Base-by-base conservation (phyloP, 1,284 basidiomycete genomes). In the Anthracocystis walkeri region DNA sequence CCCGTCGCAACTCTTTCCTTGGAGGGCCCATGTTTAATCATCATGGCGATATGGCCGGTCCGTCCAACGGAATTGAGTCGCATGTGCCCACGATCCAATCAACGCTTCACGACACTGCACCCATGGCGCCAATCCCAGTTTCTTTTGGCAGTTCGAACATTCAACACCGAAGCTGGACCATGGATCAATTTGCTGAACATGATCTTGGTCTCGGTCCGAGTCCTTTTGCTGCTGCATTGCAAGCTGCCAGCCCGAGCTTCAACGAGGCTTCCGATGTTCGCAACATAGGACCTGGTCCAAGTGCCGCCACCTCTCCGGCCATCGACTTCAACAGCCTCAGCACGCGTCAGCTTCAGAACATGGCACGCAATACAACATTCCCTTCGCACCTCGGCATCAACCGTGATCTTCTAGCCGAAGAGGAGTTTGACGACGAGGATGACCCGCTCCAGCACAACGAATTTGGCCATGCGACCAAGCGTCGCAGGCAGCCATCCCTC, bases 341-440 rank as follows among this genome's bases (percentile, higher is more conserved):
- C 40, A 81, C 80, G 12, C 58, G 68, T 23, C 79, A 81, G 59
- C 69, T 81, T 12, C 80, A 81, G 64, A 66, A 61, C 18, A 40
- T 80, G 20, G 80, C 80, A 12, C 62, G 75, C 35, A 64, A 74
- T 14, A 55, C 67, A 6, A 70, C 67, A 0, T 80, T 81, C 50
- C 76, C 78, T 3, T 73, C 70, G 48, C 61, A 70, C 27, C 78
- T 75, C 40, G 80, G 79, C 62, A 78, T 80, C 59, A 70, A 65
- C 18, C 69, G 67, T 14, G 61, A 70, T 46, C 55, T 70, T 3
- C 62, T 71, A 7, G 67, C 65, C 41, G 58, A 67, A 16, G 60
- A 69, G 49, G 68, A 48, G 31, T 20, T 60, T 0, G 31, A 60
- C 10, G 42, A 49, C 7, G 25, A 63, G 8, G 40, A 41, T 27